Conservation (phyloP, 1,139 yeast genomes). For the Suhomyces kunorum region DNA sequence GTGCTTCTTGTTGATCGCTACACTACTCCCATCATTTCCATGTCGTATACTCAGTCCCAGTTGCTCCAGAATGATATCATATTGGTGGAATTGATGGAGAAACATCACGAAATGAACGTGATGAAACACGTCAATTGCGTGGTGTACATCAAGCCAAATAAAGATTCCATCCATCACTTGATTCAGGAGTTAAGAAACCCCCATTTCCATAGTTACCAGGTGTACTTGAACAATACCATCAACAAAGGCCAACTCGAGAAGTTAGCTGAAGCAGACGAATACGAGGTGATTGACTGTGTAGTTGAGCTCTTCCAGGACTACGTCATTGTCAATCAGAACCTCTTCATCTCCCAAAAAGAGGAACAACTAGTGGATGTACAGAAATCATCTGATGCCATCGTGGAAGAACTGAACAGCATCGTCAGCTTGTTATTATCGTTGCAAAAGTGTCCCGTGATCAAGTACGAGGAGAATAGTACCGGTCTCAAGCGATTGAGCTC, state of each 20-base stretch:
- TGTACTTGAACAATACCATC: conserved; percentile 75
- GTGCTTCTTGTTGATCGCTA: conserved; percentile 76
- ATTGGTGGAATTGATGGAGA: conserved; percentile 70
- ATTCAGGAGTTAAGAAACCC: conserved; percentile 73
- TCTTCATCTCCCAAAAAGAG: conserved; percentile 40
- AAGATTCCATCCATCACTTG: conserved; percentile 59
- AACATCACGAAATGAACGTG: conserved; percentile 59
- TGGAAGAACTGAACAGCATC: conserved; percentile 56
- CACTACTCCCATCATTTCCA: conserved; percentile 81
- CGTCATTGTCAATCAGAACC: conserved; percentile 65
- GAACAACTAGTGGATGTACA: conserved; percentile 30
- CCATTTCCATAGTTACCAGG: conserved; percentile 72
- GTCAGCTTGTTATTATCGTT: conserved; percentile 70
- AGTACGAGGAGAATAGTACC: conserved; percentile 71
- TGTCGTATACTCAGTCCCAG: conserved; percentile 85
- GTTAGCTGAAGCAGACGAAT: conserved; percentile 86
- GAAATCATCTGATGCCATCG: conserved; percentile 19
- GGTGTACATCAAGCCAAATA: conserved; percentile 74
- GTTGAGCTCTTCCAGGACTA: conserved; percentile 87
- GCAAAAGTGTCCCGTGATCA: conserved; percentile 73
- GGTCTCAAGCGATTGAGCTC: conserved; percentile 65
- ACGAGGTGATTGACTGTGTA: conserved; percentile 73
- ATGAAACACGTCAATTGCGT: conserved; percentile 85
- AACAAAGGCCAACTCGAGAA: conserved; percentile 77
- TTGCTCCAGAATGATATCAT: conserved; percentile 80